phyloP scores from a whole-genome alignment of 2,329 filamentous ascomycete genomes.

The Camptophora hylomeconis region DNA sequence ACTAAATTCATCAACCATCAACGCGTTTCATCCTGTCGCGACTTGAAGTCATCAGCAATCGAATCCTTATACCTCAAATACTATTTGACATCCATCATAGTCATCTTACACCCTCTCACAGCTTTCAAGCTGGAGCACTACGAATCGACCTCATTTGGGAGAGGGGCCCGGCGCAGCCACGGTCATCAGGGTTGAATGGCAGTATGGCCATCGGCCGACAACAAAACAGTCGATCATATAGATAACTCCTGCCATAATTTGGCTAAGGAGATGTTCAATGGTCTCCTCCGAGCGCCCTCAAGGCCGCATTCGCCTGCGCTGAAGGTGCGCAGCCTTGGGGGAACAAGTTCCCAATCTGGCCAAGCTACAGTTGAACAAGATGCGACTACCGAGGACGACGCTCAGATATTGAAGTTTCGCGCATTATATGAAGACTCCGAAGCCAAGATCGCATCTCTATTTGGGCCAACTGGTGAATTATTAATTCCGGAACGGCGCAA shows the following conservation, averaged over 20 bases:
- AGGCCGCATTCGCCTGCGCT: constrained; percentile 29
- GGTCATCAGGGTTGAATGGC: too few relatives aligned
- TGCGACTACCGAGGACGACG: constrained; percentile 54
- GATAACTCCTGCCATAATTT: constrained; percentile 33
- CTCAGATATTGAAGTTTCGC: constrained; percentile 58
- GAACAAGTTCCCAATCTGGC: constrained; percentile 32
- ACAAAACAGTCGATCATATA: constrained; percentile 49
- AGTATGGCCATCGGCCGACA: constrained; percentile 51
- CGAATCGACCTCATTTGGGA: constrained; percentile 31
- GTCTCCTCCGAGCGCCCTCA: constrained; percentile 28
- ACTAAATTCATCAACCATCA: constrained; percentile 4
- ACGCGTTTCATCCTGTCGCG: constrained; percentile 10
- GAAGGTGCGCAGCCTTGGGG: constrained; percentile 29
- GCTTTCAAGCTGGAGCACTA: constrained; percentile 30
- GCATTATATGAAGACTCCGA: constrained; percentile 67
- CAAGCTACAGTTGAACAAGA: constrained; percentile 34
- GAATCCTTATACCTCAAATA: constrained; percentile 7
- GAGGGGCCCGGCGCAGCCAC: constrained; percentile 32
- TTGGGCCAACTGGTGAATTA: constrained; percentile 34
- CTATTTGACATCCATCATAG: constrained; percentile 8
- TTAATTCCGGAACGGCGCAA: constrained; percentile 7
- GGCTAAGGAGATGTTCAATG: constrained; percentile 27
- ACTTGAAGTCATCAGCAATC: constrained; percentile 9
- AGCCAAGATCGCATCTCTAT: constrained; percentile 63
- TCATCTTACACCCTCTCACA: constrained; percentile 12